These are phyloP conservation scores for Tolypocladium tundrense DNA, from an alignment of 2,329 filamentous ascomycete species.

Conservation along the genomic window DNA sequence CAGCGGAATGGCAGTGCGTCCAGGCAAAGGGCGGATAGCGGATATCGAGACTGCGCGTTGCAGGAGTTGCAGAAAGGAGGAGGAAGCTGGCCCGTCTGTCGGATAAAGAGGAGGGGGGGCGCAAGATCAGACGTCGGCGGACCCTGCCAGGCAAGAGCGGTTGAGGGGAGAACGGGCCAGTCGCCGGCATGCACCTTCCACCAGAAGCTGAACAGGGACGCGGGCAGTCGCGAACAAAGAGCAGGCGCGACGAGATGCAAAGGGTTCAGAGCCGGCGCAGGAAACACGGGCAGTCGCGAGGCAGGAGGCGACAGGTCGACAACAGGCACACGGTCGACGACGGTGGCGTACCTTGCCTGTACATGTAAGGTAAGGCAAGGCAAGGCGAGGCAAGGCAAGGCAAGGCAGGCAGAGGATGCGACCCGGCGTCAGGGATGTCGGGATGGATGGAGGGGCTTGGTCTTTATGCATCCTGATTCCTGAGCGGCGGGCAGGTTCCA, in stretches of 20 bases:
- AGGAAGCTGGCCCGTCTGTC: neutral
- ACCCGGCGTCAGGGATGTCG: constrained; percentile 4
- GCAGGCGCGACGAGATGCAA: neutral
- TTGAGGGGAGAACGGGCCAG: neutral
- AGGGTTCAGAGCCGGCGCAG: neutral
- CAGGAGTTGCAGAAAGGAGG: neutral
- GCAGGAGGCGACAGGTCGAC: neutral
- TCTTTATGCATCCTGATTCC: neutral
- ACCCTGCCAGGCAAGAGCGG: neutral
- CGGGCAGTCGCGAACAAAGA: neutral
- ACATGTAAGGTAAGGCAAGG: neutral
- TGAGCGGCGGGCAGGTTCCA: neutral
- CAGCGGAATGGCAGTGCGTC: neutral
- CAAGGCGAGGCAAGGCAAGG: neutral
- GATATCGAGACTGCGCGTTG: neutral
- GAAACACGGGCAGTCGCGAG: neutral
- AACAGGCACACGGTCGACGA: neutral
- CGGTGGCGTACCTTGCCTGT: neutral
- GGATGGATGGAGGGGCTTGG: constrained; percentile 6
- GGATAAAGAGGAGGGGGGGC: neutral
- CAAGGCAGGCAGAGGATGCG: neutral
- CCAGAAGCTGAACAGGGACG: neutral
- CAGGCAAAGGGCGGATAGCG: neutral
- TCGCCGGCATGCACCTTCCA: neutral
- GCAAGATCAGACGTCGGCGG: neutral